Evolutionary conservation across 306 rosid species (phyloP).

Genomic region (Quercus robur): DNA sequence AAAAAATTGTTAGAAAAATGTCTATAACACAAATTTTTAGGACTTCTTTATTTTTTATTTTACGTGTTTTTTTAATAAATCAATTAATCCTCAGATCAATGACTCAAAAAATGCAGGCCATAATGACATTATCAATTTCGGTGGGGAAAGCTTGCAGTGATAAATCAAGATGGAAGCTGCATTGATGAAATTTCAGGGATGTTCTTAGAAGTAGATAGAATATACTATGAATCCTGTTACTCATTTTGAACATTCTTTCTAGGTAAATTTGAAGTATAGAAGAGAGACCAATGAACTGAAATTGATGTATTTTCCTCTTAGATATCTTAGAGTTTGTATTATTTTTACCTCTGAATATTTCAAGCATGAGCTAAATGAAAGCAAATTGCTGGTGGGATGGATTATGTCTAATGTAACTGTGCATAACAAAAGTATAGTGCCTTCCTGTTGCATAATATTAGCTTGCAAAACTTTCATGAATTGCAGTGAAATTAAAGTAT

Average conservation of each 20-base stretch:
- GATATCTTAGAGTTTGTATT: not conserved
- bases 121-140: conserved; percentile 42
- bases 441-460: too few species aligned
- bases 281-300: not conserved
- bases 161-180: conserved; percentile 6
- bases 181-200: not conserved
- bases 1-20: too few species aligned
- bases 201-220: not conserved
- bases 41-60: not conserved
- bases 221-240: not conserved
- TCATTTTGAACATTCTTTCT: not conserved
- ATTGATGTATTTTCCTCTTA: not conserved
- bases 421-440: not conserved
- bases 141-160: conserved; percentile 35
- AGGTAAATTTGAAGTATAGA: not conserved
- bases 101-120: conserved; percentile 48
- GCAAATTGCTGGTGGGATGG: not conserved
- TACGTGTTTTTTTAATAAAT: not conserved
- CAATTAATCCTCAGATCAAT: not conserved
- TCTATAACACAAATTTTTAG: not conserved
- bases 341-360: too few species aligned
- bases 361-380: too few species aligned
- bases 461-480: not conserved
- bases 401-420: not conserved
- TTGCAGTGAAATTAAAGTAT: not conserved